Base-by-base conservation (phyloP, 345 rosid species). In the Murraya koenigii region DNA sequence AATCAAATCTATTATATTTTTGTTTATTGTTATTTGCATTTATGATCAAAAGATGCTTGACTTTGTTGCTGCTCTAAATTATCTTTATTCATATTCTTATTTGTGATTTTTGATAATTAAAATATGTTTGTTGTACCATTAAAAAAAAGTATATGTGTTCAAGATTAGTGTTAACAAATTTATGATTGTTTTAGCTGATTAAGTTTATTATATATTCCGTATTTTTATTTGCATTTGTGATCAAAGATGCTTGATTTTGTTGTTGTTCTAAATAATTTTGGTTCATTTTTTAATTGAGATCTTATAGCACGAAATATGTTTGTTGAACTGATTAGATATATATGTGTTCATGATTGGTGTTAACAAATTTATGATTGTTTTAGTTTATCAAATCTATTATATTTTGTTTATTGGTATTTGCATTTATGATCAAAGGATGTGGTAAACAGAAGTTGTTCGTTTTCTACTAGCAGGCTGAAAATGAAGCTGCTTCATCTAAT, bases 381-480 rank as follows among this genome's bases (percentile, higher is more conserved):
- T 26, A 74, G 44, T 44, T 2, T 36, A 36, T 59, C 17, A 35
- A 58, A 17, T 72, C 2, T 60, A 35, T 26, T 38, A 26, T 25
- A n/a, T 36, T 4, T 25, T 39, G 17, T 39, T 73, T 22, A 11
- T n/a, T 54, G 49, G 28, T 38, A 8, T 60, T 25, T 72, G 35
- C 66, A 60, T 60, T 59, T 14, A 20, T 60, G 75, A 8, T 60
- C 14, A 25, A 35, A 73, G 9, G 59, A 36, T 38, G n/a, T 41
- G 3, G 56, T 64, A 54, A 52, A 8, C 59, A 28, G 8, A 39
- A 70, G 23, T 75, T 69, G 58, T 65, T 56, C 38, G 19, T 39
- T 80, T 39, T 68, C 80, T 66, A 75, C 66, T 32, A 35, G 70
- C 74, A 74, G 81, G 75, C 10, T n/a, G 54, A 23, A 33, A 19